Percentiles rank a stretch among this genome's conserved stretches.
Conservation (phyloP, 2,329 filamentous ascomycete genomes). For the Neospermospora avenae region DNA sequence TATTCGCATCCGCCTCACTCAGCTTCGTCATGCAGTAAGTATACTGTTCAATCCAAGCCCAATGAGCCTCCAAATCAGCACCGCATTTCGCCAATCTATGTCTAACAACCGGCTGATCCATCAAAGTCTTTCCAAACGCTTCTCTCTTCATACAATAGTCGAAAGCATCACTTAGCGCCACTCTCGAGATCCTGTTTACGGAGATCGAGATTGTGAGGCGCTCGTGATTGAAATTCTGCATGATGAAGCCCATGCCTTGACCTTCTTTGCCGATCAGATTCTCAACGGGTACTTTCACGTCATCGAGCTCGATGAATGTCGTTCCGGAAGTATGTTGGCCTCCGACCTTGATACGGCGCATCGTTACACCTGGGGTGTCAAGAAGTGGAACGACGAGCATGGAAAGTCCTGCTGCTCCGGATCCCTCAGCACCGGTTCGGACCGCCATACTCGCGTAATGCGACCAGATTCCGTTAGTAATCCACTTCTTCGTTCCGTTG, state of each 20-base stretch:
- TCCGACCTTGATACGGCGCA: slow-evolving; percentile 64
- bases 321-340: slow-evolving; percentile 66
- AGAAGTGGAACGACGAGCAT: slow-evolving; percentile 71
- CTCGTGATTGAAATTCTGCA: slow-evolving; percentile 81
- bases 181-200: slow-evolving; percentile 58
- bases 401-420: slow-evolving; percentile 63
- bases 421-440: slow-evolving; percentile 58
- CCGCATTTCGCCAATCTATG: slow-evolving; percentile 70
- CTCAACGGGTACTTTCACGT: slow-evolving; percentile 66
- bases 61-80: slow-evolving; percentile 64
- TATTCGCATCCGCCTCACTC: slow-evolving; percentile 55
- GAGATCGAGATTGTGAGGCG: slow-evolving; percentile 64
- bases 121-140: slow-evolving; percentile 64
- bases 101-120: slow-evolving; percentile 72
- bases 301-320: slow-evolving; percentile 73
- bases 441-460: slow-evolving; percentile 70
- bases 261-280: slow-evolving; percentile 70
- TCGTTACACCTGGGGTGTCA: slow-evolving; percentile 60
- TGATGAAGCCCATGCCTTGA: slow-evolving; percentile 69
- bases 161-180: slow-evolving; percentile 57
- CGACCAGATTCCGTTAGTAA: slow-evolving; percentile 70
- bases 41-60: slow-evolving; percentile 70
- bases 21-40: slow-evolving; percentile 65
- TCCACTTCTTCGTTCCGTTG: slow-evolving; percentile 78
- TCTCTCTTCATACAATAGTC: slow-evolving; percentile 63